Conservation (phyloP, 345 rosid species). For the Corchorus capsularis region DNA sequence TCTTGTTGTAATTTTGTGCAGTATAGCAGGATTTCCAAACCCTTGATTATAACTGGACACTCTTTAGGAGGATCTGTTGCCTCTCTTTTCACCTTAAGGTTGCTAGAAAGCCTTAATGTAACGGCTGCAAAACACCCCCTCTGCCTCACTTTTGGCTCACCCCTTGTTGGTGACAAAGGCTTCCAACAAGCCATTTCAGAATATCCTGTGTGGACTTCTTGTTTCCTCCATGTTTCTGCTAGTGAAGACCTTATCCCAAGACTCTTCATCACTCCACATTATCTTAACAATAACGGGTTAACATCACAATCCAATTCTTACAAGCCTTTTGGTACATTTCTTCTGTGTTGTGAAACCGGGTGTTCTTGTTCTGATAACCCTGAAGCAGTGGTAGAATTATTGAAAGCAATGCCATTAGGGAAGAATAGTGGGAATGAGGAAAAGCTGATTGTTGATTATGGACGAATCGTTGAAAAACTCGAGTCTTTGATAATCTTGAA, state of each 20-base stretch:
- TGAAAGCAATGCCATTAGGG: background rate
- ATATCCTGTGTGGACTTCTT: conserved; percentile 9
- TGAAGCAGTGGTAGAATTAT: background rate
- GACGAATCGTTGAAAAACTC: background rate
- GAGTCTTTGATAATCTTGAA: background rate
- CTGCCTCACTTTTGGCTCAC: conserved; percentile 76
- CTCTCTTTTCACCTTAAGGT: conserved; percentile 65
- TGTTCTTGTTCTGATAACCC: too few species aligned
- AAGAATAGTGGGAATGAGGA: background rate
- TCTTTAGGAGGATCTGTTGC: conserved; percentile 71
- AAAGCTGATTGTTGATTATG: background rate
- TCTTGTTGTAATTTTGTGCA: background rate
- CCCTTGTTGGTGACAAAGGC: conserved; percentile 32
- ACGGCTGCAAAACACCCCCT: conserved; percentile 35
- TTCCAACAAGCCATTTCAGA: conserved; percentile 19
- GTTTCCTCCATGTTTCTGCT: conserved; percentile 17
- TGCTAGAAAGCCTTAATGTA: conserved; percentile 39
- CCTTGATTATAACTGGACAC: conserved; percentile 57
- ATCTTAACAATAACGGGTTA: background rate
- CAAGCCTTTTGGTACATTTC: conserved; percentile 18
- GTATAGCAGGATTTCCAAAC: background rate
- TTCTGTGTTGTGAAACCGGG: conserved; percentile 5
- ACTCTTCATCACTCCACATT: conserved; percentile 15
- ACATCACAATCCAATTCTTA: background rate
- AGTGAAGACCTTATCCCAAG: conserved; percentile 2